Evolutionary conservation across 78 protist genomes (phyloP).

Genomic region (Chrysochromulina parva): DNA sequence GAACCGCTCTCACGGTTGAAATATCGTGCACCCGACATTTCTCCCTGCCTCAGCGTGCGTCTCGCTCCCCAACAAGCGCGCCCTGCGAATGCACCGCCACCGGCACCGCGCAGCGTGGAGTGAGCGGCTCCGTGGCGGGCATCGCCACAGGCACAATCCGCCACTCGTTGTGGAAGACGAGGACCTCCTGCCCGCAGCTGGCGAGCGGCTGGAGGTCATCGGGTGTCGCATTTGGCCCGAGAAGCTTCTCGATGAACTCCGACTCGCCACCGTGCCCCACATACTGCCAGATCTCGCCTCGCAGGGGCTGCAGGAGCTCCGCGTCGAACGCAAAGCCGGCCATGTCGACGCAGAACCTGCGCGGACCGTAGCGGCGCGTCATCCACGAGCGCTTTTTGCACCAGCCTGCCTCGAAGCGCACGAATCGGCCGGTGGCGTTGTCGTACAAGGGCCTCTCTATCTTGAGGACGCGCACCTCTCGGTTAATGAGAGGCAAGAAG

Average conservation of each 20-base stretch:
- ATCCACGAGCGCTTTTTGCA: neutral
- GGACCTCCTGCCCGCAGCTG: no score
- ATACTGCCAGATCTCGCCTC: neutral
- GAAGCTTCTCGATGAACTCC: neutral
- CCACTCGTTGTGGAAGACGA: no score
- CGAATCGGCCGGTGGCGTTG: neutral
- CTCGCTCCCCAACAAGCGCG: no score
- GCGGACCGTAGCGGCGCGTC: neutral
- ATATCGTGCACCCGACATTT: no score
- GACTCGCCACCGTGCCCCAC: neutral
- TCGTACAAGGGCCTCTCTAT: neutral
- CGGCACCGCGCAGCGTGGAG: no score
- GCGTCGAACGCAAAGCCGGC: neutral
- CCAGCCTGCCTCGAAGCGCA: neutral
- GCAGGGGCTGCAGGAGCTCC: neutral
- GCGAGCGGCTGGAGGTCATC: no score
- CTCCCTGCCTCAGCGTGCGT: no score
- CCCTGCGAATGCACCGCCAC: no score
- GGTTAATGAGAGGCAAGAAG: no score
- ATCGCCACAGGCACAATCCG: no score
- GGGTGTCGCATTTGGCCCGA: neutral
- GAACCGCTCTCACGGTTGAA: no score
- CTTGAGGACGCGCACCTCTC: neutral
- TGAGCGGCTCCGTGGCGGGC: no score
- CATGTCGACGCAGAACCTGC: neutral